Evolutionary conservation across 345 rosid genomes (phyloP).

Genomic region (Capsella bursapastoris): DNA sequence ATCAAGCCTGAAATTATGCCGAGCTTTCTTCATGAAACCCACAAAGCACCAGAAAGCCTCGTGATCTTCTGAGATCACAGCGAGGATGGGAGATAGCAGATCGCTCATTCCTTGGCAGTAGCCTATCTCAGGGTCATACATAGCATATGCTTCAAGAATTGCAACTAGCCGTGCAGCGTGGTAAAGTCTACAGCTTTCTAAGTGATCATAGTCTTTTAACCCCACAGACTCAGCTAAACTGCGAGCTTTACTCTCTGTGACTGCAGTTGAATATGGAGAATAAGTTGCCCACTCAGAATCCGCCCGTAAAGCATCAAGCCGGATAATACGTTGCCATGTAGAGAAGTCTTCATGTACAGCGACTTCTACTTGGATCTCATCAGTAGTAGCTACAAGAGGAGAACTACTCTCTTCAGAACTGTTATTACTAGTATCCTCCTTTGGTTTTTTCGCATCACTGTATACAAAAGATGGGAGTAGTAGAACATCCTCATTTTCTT

Average conservation of each 20-base stretch:
- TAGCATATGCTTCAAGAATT: slow-evolving; percentile 92
- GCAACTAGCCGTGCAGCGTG: slow-evolving; percentile 93
- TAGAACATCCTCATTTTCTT: slow-evolving; percentile 66
- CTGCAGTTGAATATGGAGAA: slow-evolving; percentile 61
- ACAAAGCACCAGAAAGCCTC: slow-evolving; percentile 99
- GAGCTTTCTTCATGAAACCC: slow-evolving; percentile 95
- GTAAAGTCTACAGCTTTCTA: slow-evolving; percentile 81
- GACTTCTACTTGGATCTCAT: slow-evolving; percentile 46
- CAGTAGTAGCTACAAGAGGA: slow-evolving; percentile 27
- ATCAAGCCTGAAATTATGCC: slow-evolving; percentile 96
- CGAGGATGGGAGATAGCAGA: slow-evolving; percentile 81
- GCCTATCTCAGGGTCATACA: slow-evolving; percentile 92
- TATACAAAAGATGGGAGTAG: slow-evolving; percentile 55
- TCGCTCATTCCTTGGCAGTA: slow-evolving; percentile 99
- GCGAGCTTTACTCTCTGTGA: slow-evolving; percentile 70
- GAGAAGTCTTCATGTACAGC: slow-evolving; percentile 65
- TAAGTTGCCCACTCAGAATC: slow-evolving; percentile 82
- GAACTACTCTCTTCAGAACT: slow-evolving; percentile 45
- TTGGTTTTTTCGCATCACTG: slow-evolving; percentile 52
- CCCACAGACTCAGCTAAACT: slow-evolving; percentile 78
- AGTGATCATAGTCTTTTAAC: slow-evolving; percentile 81
- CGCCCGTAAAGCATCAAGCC: slow-evolving; percentile 97
- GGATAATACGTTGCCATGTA: slow-evolving; percentile 94
- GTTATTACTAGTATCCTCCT: slow-evolving; percentile 45
- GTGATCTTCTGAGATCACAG: slow-evolving; percentile 81